Conservation (phyloP, 2,329 filamentous ascomycete species). For the Exophiala lecanii-corni region DNA sequence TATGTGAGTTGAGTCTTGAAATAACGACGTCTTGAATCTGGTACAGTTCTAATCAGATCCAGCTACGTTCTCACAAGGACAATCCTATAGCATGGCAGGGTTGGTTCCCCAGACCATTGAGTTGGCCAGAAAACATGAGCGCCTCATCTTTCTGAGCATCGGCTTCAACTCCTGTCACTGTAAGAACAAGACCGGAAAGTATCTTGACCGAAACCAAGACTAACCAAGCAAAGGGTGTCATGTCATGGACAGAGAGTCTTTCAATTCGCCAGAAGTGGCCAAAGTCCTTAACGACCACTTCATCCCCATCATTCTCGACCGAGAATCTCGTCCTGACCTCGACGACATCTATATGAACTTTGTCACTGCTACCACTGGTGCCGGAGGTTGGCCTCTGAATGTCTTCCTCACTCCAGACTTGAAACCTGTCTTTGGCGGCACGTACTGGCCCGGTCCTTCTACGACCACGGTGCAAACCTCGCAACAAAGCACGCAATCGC, state of each 20-base stretch:
- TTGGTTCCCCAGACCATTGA: conserved; percentile 71
- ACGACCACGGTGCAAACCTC: conserved; percentile 46
- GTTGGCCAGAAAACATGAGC: conserved; percentile 74
- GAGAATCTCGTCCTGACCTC: conserved; percentile 88
- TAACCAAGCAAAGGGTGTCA: conserved; percentile 59
- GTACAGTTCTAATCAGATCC: conserved; percentile 8
- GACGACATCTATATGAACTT: conserved; percentile 99
- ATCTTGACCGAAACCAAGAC: too few species aligned
- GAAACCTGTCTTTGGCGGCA: conserved; percentile 91
- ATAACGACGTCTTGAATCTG: background rate
- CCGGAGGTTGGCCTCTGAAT: conserved; percentile 90
- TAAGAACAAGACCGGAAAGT: conserved; percentile 49
- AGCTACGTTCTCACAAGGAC: conserved; percentile 68
- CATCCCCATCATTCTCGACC: conserved; percentile 86
- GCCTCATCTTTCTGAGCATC: conserved; percentile 87
- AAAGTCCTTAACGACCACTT: conserved; percentile 79
- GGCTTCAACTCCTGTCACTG: conserved; percentile 95
- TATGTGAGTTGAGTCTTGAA: conserved; percentile 54
- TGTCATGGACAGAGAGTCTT: conserved; percentile 89
- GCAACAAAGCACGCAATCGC: conserved; percentile 45
- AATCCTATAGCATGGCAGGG: conserved; percentile 91
- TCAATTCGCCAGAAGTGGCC: conserved; percentile 76
- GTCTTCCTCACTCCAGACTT: conserved; percentile 93
- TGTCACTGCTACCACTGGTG: conserved; percentile 84
- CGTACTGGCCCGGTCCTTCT: conserved; percentile 81